A percentile compares a stretch with the other conserved stretches of the same genome.
Conservation (phyloP, 257 asterid genomes). For the Misopates orontium region DNA sequence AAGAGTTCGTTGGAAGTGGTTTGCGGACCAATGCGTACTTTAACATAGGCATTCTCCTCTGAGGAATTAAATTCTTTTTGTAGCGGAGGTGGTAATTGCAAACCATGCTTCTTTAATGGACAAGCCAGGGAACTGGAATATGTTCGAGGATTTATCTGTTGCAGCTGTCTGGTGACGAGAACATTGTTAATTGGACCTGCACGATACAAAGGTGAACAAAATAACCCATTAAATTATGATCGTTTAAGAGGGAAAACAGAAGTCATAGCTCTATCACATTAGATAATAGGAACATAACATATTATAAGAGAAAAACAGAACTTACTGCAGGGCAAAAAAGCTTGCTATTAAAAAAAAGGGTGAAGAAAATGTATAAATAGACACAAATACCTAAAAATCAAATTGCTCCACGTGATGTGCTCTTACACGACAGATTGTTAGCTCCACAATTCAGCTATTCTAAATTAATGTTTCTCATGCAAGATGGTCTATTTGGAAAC, state of each 20-base stretch:
- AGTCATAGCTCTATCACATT: not conserved
- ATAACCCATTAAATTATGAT: not conserved
- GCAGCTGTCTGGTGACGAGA: constrained; percentile 58
- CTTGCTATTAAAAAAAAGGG: not conserved
- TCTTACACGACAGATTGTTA: too few relatives aligned
- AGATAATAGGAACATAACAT: not conserved
- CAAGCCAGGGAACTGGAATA: constrained; percentile 34
- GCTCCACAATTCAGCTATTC: too few relatives aligned
- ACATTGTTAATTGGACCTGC: constrained; percentile 79
- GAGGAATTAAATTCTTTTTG: constrained; percentile 56
- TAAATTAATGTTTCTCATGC: too few relatives aligned
- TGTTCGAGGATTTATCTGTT: constrained; percentile 39
- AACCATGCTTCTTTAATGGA: constrained; percentile 47
- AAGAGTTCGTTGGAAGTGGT: constrained; percentile 32
- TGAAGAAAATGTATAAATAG: too few relatives aligned
- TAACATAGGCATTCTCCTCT: constrained; percentile 46
- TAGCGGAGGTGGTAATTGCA: constrained; percentile 58
- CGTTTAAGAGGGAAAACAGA: not conserved
- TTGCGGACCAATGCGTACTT: constrained; percentile 47
- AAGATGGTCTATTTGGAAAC: too few relatives aligned
- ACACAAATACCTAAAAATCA: too few relatives aligned
- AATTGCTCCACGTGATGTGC: too few relatives aligned
- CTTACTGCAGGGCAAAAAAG: not conserved
- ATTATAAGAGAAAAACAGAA: not conserved
- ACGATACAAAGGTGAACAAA: constrained; percentile 25